Evolutionary conservation across 768 basidiomycete species (phyloP), one percentile per base, ranked within the genome.

Genomic region (Neoboletus brunneissimus): DNA sequence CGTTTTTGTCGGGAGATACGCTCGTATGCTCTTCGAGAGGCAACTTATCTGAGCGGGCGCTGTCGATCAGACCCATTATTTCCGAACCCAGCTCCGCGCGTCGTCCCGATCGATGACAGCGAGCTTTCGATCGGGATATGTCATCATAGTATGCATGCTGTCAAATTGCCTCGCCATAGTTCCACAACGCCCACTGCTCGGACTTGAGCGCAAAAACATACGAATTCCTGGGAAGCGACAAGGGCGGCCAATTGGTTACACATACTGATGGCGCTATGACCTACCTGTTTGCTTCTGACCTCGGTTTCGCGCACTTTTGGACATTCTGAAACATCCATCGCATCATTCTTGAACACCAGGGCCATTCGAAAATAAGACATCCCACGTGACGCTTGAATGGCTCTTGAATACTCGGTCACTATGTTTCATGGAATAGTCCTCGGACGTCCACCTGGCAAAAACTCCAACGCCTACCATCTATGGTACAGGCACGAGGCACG

Each of bases 401-500:
- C 10, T 37, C 11, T 18, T 40, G 9, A n/a, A 11, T 40, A 6
- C 41, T 46, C 35, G 42, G 42, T 58, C 32, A 48, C 51, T 31
- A 50, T 48, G 50, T 42, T 68, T 63, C 53, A 63, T 58, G 52
- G 52, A 59, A 48, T 60, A 22, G 69, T 70, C 71, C 69, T 70
- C 69, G 69, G 71, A 70, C 43, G 68, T 61, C 50, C 42, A 57
- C 34, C 55, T 29, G 16, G 42, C 13, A 38, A 45, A 53, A 22
- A 31, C 43, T 25, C n/a, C 57, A 45, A 29, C 12, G 54, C 31
- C 13, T 60, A 15, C 63, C 51, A 50, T 55, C 18, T 54, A 46
- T 13, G 62, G 66, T 42, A 56, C 59, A 66, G 66, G 71, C 71
- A 70, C 71, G 71, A 71, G 67, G 70, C 51, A 57, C 61, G 58